Base-by-base conservation (phyloP, 192 early-diverging fungal genomes). In the Chytriomyces sp. region DNA sequence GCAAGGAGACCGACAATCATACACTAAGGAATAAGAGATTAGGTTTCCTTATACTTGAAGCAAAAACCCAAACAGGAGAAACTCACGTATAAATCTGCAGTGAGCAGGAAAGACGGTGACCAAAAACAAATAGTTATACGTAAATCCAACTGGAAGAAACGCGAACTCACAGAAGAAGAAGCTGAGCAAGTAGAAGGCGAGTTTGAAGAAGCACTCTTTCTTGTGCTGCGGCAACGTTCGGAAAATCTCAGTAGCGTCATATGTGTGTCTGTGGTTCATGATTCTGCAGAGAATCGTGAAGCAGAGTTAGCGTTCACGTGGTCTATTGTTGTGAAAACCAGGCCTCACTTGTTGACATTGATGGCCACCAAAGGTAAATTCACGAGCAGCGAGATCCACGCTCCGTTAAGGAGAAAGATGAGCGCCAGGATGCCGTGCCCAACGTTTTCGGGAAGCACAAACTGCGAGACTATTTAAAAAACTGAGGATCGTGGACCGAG, bases 241-340 rank as follows among this genome's bases (percentile, higher is more conserved):
- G 88, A 99, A 99, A 64, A 99, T 96, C 77, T 97, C 96, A 60
- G 97, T 99, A 10, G 97, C 93, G 79, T 99, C 97, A 79, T 92
- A 98, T 87, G 93, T 91, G 78, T 99, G 94, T 71, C 90, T 89
- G 70, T 89, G 88, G 75, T 89, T 88, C 26, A 91, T 82, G 36
- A 96, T 85, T 79, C 94, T 94, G 38, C 12, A 70, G 7, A 19
- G 31, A n/a, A 39, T 34, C 44, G 44, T 49, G 14, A 49, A 49
- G 22, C 44, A 49, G 22, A 49, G 17, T 14, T 22, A 57, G 26
- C 25, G 30, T n/a, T 52, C 19, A 19, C 26, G n/a, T n/a, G n/a
- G n/a, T n/a, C n/a, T n/a, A n/a, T n/a, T n/a, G n/a, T n/a, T n/a
- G n/a, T n/a, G n/a, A n/a, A n/a, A 49, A 22, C 14, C 17, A 14